These are phyloP conservation scores for Fusarium sp. DNA, from an alignment of 2,329 filamentous ascomycete species.

Conservation along the genomic window DNA sequence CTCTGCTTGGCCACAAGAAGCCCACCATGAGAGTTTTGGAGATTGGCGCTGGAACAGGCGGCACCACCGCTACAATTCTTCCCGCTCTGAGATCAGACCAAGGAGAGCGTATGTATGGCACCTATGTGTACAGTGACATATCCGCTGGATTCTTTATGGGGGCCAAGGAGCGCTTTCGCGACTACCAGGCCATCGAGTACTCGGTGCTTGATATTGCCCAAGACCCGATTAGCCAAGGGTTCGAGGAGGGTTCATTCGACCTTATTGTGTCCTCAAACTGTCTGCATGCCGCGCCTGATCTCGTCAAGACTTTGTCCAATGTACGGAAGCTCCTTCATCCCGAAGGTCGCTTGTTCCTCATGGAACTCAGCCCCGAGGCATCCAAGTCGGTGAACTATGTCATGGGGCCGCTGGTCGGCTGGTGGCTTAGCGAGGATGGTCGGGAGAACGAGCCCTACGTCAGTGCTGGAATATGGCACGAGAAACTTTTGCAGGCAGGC, in stretches of 20 bases:
- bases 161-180: too few relatives aligned
- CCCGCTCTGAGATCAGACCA: too few relatives aligned
- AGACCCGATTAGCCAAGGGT: constrained; percentile 13
- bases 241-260: constrained; percentile 17
- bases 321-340: constrained; percentile 19
- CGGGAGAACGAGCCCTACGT: constrained; percentile 3
- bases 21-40: too few relatives aligned
- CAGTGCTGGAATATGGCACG: constrained; percentile 6
- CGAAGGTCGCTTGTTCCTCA: constrained; percentile 13
- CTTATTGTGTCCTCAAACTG: constrained; percentile 18
- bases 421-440: constrained; percentile 9
- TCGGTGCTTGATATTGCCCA: not conserved
- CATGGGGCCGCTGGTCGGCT: constrained; percentile 9
- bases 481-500: constrained; percentile 1
- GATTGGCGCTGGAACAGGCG: too few relatives aligned
- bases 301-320: constrained; percentile 14
- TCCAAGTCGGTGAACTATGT: constrained; percentile 13
- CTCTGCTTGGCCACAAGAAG: too few relatives aligned
- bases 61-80: too few relatives aligned
- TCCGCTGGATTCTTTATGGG: too few relatives aligned
- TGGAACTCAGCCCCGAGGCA: constrained; percentile 8
- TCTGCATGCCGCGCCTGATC: constrained; percentile 15
- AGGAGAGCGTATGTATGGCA: too few relatives aligned
- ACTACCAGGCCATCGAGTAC: too few relatives aligned
- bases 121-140: too few relatives aligned